Evolutionary conservation across 1,284 basidiomycete genomes (phyloP), one percentile per base, ranked within the genome.

Genomic region (Phlebopus sp.): DNA sequence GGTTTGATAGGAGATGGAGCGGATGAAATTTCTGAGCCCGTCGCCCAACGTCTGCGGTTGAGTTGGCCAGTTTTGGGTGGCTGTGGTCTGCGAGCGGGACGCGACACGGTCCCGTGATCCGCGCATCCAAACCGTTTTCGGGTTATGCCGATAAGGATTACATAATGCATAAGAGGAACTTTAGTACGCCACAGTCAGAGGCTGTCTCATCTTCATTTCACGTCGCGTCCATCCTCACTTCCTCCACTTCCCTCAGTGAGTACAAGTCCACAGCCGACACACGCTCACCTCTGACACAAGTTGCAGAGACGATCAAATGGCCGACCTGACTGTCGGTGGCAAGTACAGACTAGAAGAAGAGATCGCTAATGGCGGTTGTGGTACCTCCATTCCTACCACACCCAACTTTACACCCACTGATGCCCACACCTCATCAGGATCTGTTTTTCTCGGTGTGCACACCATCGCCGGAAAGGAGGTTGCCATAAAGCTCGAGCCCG

Each of bases 391-490:
- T 51, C 51, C 44, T 44, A 37, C 47, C 46, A 23, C 29, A 43
- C 29, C 13, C 5, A 1, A 19, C 11, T 10, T 18, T 47, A 11
- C 11, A 19, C 42, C 18, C 34, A 18, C 30, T 37, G 9, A 46
- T 41, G 52, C 55, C 39, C 50, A 45, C 45, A 5, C 19, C 11
- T 37, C 15, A 31, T 19, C 46, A 91, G 90, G 91, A 58, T 91
- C 93, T 55, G 94, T 97, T 54, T 97, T 92, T 70, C 81, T 94
- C 55, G 94, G 94, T 51, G 90, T 95, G 44, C 95, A 97, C 75
- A 94, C 92, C 60, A 82, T 97, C 59, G 93, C 92, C 6, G 94
- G 93, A 57, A 95, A 97, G 64, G 92, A 95, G 69, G 94, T 97
- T 36, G 94, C 92, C 53, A 97, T 97, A 76, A 97, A 97, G 74